These are phyloP conservation scores for Selenicereus undatus DNA, from an alignment of 148 eudicot genomes.

Conservation along the genomic window DNA sequence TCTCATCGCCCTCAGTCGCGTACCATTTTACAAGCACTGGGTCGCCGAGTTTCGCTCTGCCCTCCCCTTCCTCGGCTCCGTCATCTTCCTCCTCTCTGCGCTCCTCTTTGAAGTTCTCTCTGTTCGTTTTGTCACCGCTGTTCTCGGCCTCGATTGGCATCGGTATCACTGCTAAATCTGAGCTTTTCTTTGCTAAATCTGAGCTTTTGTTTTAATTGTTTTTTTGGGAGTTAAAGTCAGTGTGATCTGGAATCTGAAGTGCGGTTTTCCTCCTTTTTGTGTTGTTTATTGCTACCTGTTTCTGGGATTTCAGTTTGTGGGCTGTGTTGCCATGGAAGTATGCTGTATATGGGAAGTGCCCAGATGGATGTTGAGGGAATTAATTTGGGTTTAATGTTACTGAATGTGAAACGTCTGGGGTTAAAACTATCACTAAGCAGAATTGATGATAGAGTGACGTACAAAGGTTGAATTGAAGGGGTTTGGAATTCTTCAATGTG, in stretches of 20 bases:
- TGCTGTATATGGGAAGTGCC: background rate
- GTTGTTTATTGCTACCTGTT: background rate
- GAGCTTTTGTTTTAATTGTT: background rate
- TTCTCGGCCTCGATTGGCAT: conserved; percentile 94
- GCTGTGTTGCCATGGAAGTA: background rate
- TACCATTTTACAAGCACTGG: conserved; percentile 80
- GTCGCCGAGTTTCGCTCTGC: conserved; percentile 69
- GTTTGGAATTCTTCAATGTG: background rate
- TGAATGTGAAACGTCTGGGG: background rate
- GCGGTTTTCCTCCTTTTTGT: background rate
- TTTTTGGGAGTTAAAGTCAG: background rate
- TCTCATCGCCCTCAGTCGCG: conserved; percentile 54
- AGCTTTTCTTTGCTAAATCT: background rate
- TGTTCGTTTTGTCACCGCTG: conserved; percentile 85
- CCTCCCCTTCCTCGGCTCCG: conserved; percentile 54
- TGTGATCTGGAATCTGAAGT: conserved; percentile 12
- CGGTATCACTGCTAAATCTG: conserved; percentile 32
- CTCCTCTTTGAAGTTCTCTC: conserved; percentile 68
- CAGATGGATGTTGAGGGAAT: background rate
- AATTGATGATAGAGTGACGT: background rate
- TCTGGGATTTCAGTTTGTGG: background rate
- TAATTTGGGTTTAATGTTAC: conserved; percentile 7
- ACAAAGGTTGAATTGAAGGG: background rate
- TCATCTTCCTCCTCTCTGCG: conserved; percentile 57
- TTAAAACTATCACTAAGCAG: background rate